Conservation (phyloP, 495 filamentous ascomycete species). For the Penicillium herquei region DNA sequence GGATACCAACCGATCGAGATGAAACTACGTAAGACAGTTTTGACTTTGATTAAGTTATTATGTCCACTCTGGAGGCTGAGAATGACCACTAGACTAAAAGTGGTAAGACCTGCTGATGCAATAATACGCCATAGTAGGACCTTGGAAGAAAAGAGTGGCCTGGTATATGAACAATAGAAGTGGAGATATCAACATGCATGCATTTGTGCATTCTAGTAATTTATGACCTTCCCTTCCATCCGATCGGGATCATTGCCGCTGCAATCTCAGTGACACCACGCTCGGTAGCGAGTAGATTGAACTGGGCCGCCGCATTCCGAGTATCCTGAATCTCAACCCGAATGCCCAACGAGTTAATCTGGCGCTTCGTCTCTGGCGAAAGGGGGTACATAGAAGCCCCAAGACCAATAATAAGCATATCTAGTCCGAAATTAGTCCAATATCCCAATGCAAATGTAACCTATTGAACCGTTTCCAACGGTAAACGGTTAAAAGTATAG, state of each 20-base stretch:
- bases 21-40: too few species aligned
- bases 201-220: neutral
- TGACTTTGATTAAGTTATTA: too few species aligned
- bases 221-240: slow-evolving; percentile 61
- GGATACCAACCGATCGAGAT: too few species aligned
- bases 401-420: slow-evolving; percentile 84
- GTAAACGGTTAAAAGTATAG: slow-evolving; percentile 2
- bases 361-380: slow-evolving; percentile 66
- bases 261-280: slow-evolving; percentile 76
- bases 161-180: too few species aligned
- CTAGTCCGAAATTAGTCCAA: slow-evolving; percentile 46
- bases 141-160: too few species aligned
- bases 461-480: too few species aligned
- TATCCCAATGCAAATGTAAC: neutral
- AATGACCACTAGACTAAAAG: too few species aligned
- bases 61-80: too few species aligned
- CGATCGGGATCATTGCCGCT: slow-evolving; percentile 84
- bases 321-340: slow-evolving; percentile 90
- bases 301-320: slow-evolving; percentile 88
- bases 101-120: too few species aligned
- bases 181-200: too few species aligned
- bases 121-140: too few species aligned
- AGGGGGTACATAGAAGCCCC: slow-evolving; percentile 73
- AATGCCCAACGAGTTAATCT: slow-evolving; percentile 76
- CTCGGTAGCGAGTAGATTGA: slow-evolving; percentile 83